These are phyloP conservation scores for Blastobotrys raffinosifermentans DNA, from an alignment of 1,139 yeast species.

Conservation along the genomic window DNA sequence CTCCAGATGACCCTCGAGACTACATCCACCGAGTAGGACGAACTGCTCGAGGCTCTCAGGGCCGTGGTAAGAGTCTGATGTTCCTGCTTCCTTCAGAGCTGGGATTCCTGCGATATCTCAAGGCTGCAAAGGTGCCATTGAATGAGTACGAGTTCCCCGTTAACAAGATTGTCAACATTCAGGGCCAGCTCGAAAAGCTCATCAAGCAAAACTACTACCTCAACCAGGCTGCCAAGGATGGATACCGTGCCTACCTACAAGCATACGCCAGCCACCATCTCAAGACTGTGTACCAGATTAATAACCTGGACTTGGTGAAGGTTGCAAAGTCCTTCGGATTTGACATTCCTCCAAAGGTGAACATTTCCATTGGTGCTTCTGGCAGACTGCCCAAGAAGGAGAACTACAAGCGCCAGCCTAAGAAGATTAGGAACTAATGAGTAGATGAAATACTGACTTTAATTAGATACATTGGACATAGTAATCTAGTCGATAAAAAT, in stretches of 20 bases:
- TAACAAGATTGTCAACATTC: conserved; percentile 91
- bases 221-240: conserved; percentile 95
- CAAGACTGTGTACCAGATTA: conserved; percentile 93
- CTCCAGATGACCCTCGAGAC: conserved; percentile 99
- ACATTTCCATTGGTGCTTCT: conserved; percentile 90
- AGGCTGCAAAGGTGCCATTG: conserved; percentile 94
- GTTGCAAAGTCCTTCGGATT: conserved; percentile 96
- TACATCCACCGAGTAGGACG: conserved; percentile 97
- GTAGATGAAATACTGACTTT: too few species aligned
- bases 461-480: too few species aligned
- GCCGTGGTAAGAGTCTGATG: conserved; percentile 92
- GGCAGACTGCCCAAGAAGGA: conserved; percentile 46
- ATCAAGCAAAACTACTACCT: conserved; percentile 90
- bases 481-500: too few species aligned
- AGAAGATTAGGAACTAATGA: conserved; percentile 4
- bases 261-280: conserved; percentile 96
- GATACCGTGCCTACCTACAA: conserved; percentile 91
- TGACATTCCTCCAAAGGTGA: conserved; percentile 93
- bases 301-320: conserved; percentile 85
- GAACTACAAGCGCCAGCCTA: conserved; percentile 10
- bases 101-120: conserved; percentile 88
- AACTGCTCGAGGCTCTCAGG: conserved; percentile 92
- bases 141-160: conserved; percentile 96
- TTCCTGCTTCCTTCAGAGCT: conserved; percentile 89
- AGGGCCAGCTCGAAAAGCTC: conserved; percentile 83